These are phyloP conservation scores for Aspergillus nanangensis DNA, from an alignment of 495 filamentous ascomycete genomes.

Conservation along the genomic window DNA sequence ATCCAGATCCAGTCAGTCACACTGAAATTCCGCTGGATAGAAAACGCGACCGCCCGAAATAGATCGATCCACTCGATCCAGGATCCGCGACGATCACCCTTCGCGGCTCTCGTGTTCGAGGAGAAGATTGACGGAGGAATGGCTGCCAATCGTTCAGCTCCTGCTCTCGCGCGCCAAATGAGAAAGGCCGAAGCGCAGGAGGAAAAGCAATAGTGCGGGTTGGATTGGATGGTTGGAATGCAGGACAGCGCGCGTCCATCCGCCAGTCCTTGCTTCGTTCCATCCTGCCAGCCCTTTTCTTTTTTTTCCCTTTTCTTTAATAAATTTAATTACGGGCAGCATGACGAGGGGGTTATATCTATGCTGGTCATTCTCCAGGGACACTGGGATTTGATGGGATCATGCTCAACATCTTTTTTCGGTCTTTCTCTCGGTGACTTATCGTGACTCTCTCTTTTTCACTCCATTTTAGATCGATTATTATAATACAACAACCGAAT, in stretches of 20 bases:
- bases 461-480: too few species aligned
- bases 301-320: not conserved
- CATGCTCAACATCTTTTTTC: too few species aligned
- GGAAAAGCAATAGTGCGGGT: too few species aligned
- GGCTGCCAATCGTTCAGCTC: constrained; percentile 13
- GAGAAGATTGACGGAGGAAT: constrained; percentile 10
- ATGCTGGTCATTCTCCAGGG: too few species aligned
- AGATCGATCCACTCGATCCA: constrained; percentile 1
- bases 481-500: too few species aligned
- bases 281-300: constrained; percentile 1
- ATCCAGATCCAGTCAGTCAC: not conserved
- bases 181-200: too few species aligned
- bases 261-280: constrained; percentile 14
- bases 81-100: not conserved
- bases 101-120: constrained; percentile 3
- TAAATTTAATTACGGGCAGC: not conserved
- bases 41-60: constrained; percentile 4
- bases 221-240: constrained; percentile 11
- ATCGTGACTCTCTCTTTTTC: too few species aligned
- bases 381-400: too few species aligned
- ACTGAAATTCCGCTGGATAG: not conserved
- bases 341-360: not conserved
- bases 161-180: constrained; percentile 11
- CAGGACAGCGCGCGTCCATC: constrained; percentile 15
- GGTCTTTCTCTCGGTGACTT: too few species aligned